Evolutionary conservation across 257 asterid species (phyloP).

Genomic region (Linderniella brevidens): DNA sequence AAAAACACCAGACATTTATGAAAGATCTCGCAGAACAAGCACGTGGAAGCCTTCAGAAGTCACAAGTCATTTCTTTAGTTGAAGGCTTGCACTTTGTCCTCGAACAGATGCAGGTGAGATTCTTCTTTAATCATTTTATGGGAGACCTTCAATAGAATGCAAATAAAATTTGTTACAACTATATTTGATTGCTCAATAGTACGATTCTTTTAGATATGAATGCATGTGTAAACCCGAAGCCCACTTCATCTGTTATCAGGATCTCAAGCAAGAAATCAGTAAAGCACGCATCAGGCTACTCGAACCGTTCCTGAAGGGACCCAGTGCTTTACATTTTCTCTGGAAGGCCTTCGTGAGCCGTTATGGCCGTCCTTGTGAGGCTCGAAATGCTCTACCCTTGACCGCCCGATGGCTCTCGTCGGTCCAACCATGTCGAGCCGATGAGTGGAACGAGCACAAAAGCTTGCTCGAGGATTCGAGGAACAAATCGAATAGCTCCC

Average conservation of each 20-base stretch:
- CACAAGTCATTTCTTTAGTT: slow-evolving; percentile 35
- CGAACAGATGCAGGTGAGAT: slow-evolving; percentile 68
- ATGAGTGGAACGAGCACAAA: slow-evolving; percentile 59
- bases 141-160: too few species aligned
- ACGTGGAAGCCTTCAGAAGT: slow-evolving; percentile 20
- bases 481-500: slow-evolving; percentile 13
- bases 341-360: slow-evolving; percentile 52
- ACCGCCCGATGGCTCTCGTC: slow-evolving; percentile 52
- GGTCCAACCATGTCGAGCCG: slow-evolving; percentile 27
- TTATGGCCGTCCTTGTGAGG: slow-evolving; percentile 61
- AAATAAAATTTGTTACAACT: too few species aligned
- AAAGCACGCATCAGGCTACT: slow-evolving; percentile 63
- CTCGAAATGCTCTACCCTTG: slow-evolving; percentile 36
- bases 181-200: too few species aligned
- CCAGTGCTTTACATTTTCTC: slow-evolving; percentile 61
- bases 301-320: slow-evolving; percentile 74
- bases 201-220: neutral
- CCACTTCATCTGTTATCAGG: slow-evolving; percentile 17
- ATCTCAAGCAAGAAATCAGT: slow-evolving; percentile 75
- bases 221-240: neutral
- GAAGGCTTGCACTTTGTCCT: slow-evolving; percentile 78
- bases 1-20: slow-evolving; percentile 35
- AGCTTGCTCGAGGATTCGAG: slow-evolving; percentile 19
- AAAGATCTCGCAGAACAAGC: slow-evolving; percentile 38
- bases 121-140: neutral